Conservation (phyloP, 2,329 filamentous ascomycete species). For the Drechslera avenae region DNA sequence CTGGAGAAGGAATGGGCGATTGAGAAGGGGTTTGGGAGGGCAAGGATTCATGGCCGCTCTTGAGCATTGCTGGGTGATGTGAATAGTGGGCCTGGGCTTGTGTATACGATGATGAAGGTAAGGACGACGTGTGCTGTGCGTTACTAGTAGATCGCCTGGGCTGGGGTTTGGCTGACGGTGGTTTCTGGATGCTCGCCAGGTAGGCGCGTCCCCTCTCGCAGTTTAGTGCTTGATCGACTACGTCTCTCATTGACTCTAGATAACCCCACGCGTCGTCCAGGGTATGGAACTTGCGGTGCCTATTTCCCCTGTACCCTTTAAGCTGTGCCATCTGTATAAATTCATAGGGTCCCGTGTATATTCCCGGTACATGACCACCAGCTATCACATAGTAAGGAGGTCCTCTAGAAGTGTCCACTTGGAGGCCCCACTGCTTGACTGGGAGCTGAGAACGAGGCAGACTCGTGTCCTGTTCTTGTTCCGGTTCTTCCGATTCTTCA, state of each 20-base stretch:
- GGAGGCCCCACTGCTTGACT: too few species aligned
- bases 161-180: not conserved
- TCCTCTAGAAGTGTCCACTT: too few species aligned
- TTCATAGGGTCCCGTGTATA: not conserved
- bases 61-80: too few species aligned
- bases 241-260: not conserved
- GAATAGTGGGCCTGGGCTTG: too few species aligned
- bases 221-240: not conserved
- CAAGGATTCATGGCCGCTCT: too few species aligned
- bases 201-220: not conserved
- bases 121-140: not conserved
- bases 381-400: not conserved
- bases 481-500: too few species aligned
- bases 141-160: not conserved
- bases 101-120: too few species aligned
- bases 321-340: not conserved
- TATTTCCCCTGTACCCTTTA: not conserved
- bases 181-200: not conserved
- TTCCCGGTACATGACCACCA: not conserved
- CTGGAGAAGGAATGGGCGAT: too few species aligned
- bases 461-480: too few species aligned
- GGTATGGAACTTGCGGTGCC: not conserved
- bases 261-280: not conserved
- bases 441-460: too few species aligned
- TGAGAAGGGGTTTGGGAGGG: too few species aligned